Percentiles rank a stretch among this genome's conserved stretches.
These are phyloP conservation scores for Scheffersomyces amazonensis DNA, from an alignment of 805 yeast species.

Conservation along the genomic window DNA sequence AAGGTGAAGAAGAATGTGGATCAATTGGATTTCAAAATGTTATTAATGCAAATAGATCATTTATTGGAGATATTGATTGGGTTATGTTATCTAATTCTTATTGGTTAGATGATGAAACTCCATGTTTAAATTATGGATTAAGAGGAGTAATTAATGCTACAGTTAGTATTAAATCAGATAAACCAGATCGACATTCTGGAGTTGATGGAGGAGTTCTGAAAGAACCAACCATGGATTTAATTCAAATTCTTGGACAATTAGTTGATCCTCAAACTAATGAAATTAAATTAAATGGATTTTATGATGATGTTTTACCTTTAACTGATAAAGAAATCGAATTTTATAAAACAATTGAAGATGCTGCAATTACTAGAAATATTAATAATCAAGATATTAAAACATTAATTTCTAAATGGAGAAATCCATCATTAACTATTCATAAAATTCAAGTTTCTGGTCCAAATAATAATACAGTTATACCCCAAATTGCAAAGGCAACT, in stretches of 20 bases:
- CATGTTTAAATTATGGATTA: constrained; percentile 91
- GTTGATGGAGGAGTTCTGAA: constrained; percentile 90
- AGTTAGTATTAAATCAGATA: constrained; percentile 66
- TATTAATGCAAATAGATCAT: constrained; percentile 45
- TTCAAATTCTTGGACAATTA: constrained; percentile 66
- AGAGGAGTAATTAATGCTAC: constrained; percentile 85
- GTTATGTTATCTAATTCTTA: constrained; percentile 85
- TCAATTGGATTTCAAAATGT: constrained; percentile 79
- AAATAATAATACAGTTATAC: constrained; percentile 83
- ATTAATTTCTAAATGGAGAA: constrained; percentile 79
- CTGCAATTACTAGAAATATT: constrained; percentile 25
- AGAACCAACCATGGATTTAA: constrained; percentile 87
- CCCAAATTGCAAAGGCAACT: constrained; percentile 72
- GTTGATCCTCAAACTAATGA: constrained; percentile 40
- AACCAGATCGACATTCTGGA: constrained; percentile 92
- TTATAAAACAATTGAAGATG: constrained; percentile 58
- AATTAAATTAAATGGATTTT: constrained; percentile 68
- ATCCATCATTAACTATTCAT: constrained; percentile 87
- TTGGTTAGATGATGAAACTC: constrained; percentile 87
- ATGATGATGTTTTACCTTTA: constrained; percentile 61
- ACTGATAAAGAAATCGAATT: constrained; percentile 55
- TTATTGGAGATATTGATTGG: constrained; percentile 76
- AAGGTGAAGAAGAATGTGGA: constrained; percentile 96
- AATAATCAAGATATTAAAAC: constrained; percentile 40
- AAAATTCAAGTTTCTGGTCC: constrained; percentile 87